These are phyloP conservation scores for Saccharomycopsis sp. DNA, from an alignment of 805 yeast species.

Conservation along the genomic window DNA sequence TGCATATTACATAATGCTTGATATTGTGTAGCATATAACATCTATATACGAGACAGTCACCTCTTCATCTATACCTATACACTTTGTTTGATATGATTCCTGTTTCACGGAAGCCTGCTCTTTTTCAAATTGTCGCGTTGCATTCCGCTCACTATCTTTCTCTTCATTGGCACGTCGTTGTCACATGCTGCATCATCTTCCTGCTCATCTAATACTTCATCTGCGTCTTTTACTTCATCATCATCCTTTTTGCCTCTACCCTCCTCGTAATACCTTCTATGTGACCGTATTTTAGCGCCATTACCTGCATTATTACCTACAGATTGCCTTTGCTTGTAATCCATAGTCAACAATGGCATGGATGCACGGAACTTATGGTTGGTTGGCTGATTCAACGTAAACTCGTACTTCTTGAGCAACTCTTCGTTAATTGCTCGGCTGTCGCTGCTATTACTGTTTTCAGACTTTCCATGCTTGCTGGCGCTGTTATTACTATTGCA, in stretches of 20 bases:
- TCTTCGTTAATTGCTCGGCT: neutral
- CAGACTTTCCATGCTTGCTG: neutral
- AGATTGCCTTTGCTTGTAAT: neutral
- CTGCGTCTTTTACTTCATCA: neutral
- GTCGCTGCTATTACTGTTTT: neutral
- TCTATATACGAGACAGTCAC: neutral
- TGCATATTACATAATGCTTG: neutral
- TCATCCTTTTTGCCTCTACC: neutral
- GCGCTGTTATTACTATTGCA: neutral
- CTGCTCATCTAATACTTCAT: neutral
- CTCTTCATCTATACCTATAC: neutral
- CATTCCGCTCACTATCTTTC: neutral
- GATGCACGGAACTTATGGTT: conserved; percentile 11
- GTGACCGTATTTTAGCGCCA: neutral
- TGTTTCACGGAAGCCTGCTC: neutral
- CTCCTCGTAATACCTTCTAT: neutral
- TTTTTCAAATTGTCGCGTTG: neutral
- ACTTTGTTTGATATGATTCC: neutral
- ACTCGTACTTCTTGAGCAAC: neutral
- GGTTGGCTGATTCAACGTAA: conserved; percentile 9
- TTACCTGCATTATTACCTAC: neutral
- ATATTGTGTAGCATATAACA: neutral
- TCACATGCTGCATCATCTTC: neutral
- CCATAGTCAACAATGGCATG: conserved; percentile 9
- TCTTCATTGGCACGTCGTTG: neutral